These are phyloP conservation scores for Metschnikowia gelsemii DNA, from an alignment of 805 yeast genomes.

Conservation along the genomic window DNA sequence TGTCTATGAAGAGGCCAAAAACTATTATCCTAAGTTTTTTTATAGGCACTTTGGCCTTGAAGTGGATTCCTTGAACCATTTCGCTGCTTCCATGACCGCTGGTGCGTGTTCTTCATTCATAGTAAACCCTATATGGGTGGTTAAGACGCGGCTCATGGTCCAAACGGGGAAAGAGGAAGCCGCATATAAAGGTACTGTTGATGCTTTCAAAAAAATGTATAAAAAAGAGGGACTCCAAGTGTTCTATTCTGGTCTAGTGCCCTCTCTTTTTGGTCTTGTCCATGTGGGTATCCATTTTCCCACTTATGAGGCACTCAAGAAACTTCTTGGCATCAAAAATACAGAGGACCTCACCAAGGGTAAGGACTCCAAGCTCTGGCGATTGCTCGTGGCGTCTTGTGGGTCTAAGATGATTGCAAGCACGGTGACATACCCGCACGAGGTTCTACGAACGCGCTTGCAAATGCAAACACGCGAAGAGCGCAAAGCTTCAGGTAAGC, in stretches of 20 bases:
- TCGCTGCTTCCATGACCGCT: slow-evolving; percentile 74
- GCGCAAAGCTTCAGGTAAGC: slow-evolving; percentile 22
- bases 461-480: slow-evolving; percentile 54
- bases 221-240: slow-evolving; percentile 73
- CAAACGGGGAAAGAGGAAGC: slow-evolving; percentile 51
- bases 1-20: slow-evolving; percentile 79
- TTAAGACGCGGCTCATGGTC: slow-evolving; percentile 90
- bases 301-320: slow-evolving; percentile 78
- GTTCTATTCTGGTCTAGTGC: slow-evolving; percentile 86
- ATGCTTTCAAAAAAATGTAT: slow-evolving; percentile 82
- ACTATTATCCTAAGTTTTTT: slow-evolving; percentile 46
- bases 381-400: slow-evolving; percentile 60
- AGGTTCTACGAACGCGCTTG: slow-evolving; percentile 86
- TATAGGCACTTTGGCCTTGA: slow-evolving; percentile 26
- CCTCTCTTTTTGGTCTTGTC: slow-evolving; percentile 83
- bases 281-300: slow-evolving; percentile 98
- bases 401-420: slow-evolving; percentile 87
- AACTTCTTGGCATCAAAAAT: slow-evolving; percentile 16
- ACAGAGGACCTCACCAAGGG: slow-evolving; percentile 14
- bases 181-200: slow-evolving; percentile 72
- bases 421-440: slow-evolving; percentile 91
- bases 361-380: slow-evolving; percentile 23
- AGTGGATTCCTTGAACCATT: slow-evolving; percentile 38
- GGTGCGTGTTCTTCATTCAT: slow-evolving; percentile 81
- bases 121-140: slow-evolving; percentile 97